phyloP scores from a whole-genome alignment of 1,284 basidiomycete genomes.

The Golubevia sp. region DNA sequence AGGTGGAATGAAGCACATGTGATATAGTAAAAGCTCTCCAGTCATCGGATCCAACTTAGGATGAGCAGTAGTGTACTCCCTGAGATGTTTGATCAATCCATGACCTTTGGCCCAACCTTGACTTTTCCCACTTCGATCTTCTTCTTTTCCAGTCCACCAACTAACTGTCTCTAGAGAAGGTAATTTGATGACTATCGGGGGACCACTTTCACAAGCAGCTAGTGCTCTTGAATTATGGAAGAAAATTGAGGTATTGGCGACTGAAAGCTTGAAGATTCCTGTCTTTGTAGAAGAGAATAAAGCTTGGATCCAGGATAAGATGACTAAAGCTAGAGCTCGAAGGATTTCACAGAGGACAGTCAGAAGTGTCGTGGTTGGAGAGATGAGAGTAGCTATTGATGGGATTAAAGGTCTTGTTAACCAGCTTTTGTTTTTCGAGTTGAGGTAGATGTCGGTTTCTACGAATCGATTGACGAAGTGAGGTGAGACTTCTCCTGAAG shows the following conservation, averaged over 20 bases:
- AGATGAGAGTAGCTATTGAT: slow-evolving; percentile 65
- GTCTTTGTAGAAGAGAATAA: slow-evolving; percentile 50
- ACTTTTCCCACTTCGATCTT: slow-evolving; percentile 16
- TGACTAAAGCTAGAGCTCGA: slow-evolving; percentile 52
- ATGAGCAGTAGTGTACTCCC: slow-evolving; percentile 66
- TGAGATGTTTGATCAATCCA: slow-evolving; percentile 43
- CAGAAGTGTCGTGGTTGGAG: slow-evolving; percentile 62
- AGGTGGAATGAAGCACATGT: slow-evolving; percentile 64
- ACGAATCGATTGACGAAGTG: slow-evolving; percentile 62
- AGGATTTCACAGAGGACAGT: slow-evolving; percentile 62
- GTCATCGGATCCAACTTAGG: slow-evolving; percentile 65
- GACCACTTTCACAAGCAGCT: slow-evolving; percentile 65
- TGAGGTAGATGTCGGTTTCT: slow-evolving; percentile 61
- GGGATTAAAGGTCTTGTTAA: slow-evolving; percentile 62
- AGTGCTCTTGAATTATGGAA: slow-evolving; percentile 64
- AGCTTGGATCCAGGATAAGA: slow-evolving; percentile 51
- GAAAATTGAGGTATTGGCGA: slow-evolving; percentile 65
- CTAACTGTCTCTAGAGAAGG: slow-evolving; percentile 65
- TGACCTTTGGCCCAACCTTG: slow-evolving; percentile 13
- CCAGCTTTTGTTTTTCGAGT: slow-evolving; percentile 33
- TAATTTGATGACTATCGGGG: slow-evolving; percentile 63
- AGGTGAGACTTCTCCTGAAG: slow-evolving; percentile 32
- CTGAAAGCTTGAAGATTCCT: slow-evolving; percentile 60
- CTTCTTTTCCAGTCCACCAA: slow-evolving; percentile 60
- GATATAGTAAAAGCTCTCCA: slow-evolving; percentile 64